Conservation (phyloP, 2,329 filamentous ascomycete species). For the Metarhizium rileyi region DNA sequence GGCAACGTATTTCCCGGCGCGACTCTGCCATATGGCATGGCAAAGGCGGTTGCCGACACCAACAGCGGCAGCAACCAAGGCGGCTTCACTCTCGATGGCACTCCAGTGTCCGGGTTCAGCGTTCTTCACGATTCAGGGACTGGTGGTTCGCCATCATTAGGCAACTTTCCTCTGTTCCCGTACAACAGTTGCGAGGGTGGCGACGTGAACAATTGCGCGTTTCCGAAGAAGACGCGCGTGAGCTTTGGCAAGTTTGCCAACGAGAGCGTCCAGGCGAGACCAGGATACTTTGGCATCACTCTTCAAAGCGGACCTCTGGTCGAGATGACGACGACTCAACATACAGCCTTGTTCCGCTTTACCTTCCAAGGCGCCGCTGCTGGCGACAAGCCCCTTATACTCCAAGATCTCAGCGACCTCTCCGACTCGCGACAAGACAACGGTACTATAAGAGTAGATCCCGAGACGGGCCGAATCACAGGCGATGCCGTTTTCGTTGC, state of each 20-base stretch:
- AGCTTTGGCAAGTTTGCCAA: conserved; percentile 35
- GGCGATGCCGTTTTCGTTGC: conserved; percentile 53
- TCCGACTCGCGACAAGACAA: conserved; percentile 50
- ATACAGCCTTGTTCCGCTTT: conserved; percentile 56
- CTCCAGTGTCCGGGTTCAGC: conserved; percentile 43
- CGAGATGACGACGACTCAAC: conserved; percentile 60
- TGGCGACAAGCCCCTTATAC: conserved; percentile 43
- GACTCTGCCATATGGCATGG: conserved; percentile 38
- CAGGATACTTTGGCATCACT: conserved; percentile 56
- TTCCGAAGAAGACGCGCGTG: conserved; percentile 36
- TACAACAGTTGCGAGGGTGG: conserved; percentile 52
- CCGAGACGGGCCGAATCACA: conserved; percentile 47
- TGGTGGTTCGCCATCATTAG: conserved; percentile 50
- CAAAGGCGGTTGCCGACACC: conserved; percentile 45
- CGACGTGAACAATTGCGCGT: conserved; percentile 52
- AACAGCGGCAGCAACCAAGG: conserved; percentile 39
- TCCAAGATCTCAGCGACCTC: conserved; percentile 57
- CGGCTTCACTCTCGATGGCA: conserved; percentile 43
- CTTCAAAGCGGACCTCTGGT: conserved; percentile 47
- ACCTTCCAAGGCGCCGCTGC: conserved; percentile 40
- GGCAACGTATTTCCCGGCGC: conserved; percentile 36
- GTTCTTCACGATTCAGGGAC: conserved; percentile 51
- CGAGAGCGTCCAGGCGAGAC: conserved; percentile 43
- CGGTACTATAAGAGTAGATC: conserved; percentile 44
- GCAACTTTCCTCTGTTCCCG: conserved; percentile 65